Evolutionary conservation across 2,329 filamentous ascomycete species (phyloP), one percentile per base, ranked within the genome.

Genomic region (Graphilbum ipis-grandicollis): DNA sequence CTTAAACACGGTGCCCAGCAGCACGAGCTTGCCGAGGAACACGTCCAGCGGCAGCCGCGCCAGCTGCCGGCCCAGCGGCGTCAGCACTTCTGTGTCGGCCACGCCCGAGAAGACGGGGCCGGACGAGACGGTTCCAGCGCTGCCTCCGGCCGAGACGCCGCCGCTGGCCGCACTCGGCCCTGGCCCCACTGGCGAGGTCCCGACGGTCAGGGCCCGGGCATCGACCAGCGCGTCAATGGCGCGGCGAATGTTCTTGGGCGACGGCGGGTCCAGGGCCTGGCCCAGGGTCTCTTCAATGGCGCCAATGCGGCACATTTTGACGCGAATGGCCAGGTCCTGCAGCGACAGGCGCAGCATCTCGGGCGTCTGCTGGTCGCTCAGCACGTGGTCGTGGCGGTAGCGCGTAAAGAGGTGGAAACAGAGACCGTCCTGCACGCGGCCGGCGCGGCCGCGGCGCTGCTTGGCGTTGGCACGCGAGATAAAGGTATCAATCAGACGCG

Each of bases 331-430:
- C 10, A 98, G 65, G 50, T 98, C 90, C 55, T 98, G 90, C 10
- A 98, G 63, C 0, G 90, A 94, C 4, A 98, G 63, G 1, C 90
- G 79, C 30, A 98, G 71, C 75, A 98, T 93, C 55, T 98, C 90
- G 0, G 90, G 92, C 0, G 84, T 93, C 58, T 96, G 90, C 51
- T 94, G 84, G 43, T 93, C 85, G 35, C 76, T 75, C 69, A 96
- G 84, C 47, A 79, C 54, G 39, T 73, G 72, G 51, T 96, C 86
- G 51, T 94, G 84, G 8, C 88, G 74, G 48, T 85, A 71, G 48
- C 79, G 90, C 1, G 90, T 94, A 52, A 96, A 94, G 41, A 98
- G 65, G 50, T 98, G 90, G 57, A 94, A 96, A 56, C 90, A 96
- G 1, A 96, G 63, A 8, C 90, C 90, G 48, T 92, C 76, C 54